Evolutionary conservation across 2,329 filamentous ascomycete genomes (phyloP).

Genomic region (Xylaria polymorpha): DNA sequence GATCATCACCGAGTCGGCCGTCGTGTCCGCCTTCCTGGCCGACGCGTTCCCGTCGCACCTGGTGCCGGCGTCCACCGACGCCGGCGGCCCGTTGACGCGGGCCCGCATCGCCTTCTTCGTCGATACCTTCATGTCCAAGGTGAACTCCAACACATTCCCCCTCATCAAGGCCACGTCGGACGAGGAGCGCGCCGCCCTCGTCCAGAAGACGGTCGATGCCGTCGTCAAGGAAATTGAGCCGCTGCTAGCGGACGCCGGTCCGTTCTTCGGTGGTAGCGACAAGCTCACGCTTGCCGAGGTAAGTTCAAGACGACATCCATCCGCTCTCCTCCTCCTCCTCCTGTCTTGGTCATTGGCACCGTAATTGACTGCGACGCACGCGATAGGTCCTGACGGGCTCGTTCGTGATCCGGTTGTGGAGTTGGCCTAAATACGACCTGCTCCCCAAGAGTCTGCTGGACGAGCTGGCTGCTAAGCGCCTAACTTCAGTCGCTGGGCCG

Average conservation of each 20-base stretch:
- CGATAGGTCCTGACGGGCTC: conserved; percentile 70
- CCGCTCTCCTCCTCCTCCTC: conserved; percentile 1
- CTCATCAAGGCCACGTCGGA: conserved; percentile 54
- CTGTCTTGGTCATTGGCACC: too few species aligned
- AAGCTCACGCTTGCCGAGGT: conserved; percentile 81
- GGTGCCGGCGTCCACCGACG: conserved; percentile 64
- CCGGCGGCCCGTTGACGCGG: conserved; percentile 68
- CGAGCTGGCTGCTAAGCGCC: conserved; percentile 67
- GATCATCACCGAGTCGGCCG: conserved; percentile 77
- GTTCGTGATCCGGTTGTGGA: conserved; percentile 72
- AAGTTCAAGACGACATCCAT: conserved; percentile 40
- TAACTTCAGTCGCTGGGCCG: conserved; percentile 74
- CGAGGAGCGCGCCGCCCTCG: conserved; percentile 62
- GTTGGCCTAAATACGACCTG: conserved; percentile 65
- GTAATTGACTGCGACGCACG: conserved; percentile 1
- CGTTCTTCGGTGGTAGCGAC: conserved; percentile 73
- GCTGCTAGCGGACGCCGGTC: conserved; percentile 65
- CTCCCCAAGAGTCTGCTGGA: conserved; percentile 61
- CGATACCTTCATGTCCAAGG: conserved; percentile 75
- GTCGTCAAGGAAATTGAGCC: conserved; percentile 80
- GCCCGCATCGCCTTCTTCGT: conserved; percentile 78
- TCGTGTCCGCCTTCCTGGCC: conserved; percentile 77
- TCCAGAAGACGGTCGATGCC: conserved; percentile 63
- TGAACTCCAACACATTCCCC: conserved; percentile 52
- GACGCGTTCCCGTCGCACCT: conserved; percentile 77